Percentiles rank a stretch among this genome's conserved stretches.
Conservation (phyloP, 805 yeast genomes). For the Candida yuanshanica region DNA sequence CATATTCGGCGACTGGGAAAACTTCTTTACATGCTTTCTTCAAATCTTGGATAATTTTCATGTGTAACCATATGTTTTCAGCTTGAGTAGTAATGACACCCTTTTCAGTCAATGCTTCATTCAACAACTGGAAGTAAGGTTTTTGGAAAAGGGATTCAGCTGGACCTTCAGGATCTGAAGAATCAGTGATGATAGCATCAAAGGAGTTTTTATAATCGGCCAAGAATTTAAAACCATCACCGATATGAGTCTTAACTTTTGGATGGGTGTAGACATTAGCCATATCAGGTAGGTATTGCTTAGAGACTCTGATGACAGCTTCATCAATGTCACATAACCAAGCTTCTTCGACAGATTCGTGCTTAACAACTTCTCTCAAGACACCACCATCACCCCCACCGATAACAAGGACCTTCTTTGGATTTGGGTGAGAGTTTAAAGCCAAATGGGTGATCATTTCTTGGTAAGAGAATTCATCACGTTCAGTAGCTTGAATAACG, state of each 20-base stretch:
- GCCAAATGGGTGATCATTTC: slow-evolving; percentile 97
- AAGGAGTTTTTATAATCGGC: slow-evolving; percentile 78
- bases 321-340: slow-evolving; percentile 94
- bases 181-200: slow-evolving; percentile 94
- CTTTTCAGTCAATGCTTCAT: slow-evolving; percentile 83
- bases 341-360: slow-evolving; percentile 79
- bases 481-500: slow-evolving; percentile 92
- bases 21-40: slow-evolving; percentile 76
- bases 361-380: slow-evolving; percentile 89
- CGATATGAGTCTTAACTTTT: slow-evolving; percentile 84
- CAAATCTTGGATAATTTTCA: slow-evolving; percentile 75
- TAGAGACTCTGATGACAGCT: slow-evolving; percentile 81
- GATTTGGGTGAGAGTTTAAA: slow-evolving; percentile 88
- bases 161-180: slow-evolving; percentile 98
- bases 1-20: slow-evolving; percentile 89
- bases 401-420: slow-evolving; percentile 87
- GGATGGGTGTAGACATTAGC: slow-evolving; percentile 80
- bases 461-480: slow-evolving; percentile 96
- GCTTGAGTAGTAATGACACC: slow-evolving; percentile 95
- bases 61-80: slow-evolving; percentile 90
- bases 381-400: slow-evolving; percentile 99
- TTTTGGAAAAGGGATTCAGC: slow-evolving; percentile 91
- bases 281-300: slow-evolving; percentile 84
- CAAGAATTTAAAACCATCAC: slow-evolving; percentile 96
- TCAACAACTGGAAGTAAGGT: slow-evolving; percentile 79